Conservation (phyloP, 805 yeast genomes). For the Candida ortonii region DNA sequence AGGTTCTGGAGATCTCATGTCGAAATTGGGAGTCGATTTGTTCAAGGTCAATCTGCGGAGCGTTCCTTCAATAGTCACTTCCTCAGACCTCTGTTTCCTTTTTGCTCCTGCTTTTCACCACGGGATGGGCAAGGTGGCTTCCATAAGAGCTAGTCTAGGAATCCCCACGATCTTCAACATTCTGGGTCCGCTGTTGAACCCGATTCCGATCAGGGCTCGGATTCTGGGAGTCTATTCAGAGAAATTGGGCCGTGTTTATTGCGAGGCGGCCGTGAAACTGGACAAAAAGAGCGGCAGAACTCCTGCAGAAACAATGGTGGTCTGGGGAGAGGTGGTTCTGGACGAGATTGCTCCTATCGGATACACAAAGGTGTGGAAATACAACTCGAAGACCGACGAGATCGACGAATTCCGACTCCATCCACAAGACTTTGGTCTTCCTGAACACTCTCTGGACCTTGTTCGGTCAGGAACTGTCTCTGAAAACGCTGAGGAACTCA, state of each 20-base stretch:
- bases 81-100: constrained; percentile 59
- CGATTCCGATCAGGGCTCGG: constrained; percentile 75
- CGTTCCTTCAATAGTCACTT: constrained; percentile 55
- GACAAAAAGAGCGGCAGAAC: constrained; percentile 46
- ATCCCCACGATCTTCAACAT: constrained; percentile 93
- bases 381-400: constrained; percentile 40
- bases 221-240: constrained; percentile 88
- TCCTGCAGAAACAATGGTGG: constrained; percentile 66
- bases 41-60: constrained; percentile 60
- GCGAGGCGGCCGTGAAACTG: constrained; percentile 69
- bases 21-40: constrained; percentile 79
- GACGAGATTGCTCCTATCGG: constrained; percentile 96
- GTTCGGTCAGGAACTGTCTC: constrained; percentile 86
- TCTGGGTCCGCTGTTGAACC: constrained; percentile 91
- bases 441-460: constrained; percentile 60
- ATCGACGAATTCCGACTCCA: constrained; percentile 41
- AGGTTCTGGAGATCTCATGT: constrained; percentile 90
- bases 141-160: constrained; percentile 73
- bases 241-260: constrained; percentile 75
- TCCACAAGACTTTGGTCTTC: constrained; percentile 81
- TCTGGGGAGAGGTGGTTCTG: constrained; percentile 87
- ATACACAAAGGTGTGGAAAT: constrained; percentile 72
- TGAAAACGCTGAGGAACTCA: constrained; percentile 70
- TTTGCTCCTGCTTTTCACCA: constrained; percentile 95
- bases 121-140: constrained; percentile 82